phyloP scores from a whole-genome alignment of 2,329 filamentous ascomycete species.

The Scleromitrula shiraiana region DNA sequence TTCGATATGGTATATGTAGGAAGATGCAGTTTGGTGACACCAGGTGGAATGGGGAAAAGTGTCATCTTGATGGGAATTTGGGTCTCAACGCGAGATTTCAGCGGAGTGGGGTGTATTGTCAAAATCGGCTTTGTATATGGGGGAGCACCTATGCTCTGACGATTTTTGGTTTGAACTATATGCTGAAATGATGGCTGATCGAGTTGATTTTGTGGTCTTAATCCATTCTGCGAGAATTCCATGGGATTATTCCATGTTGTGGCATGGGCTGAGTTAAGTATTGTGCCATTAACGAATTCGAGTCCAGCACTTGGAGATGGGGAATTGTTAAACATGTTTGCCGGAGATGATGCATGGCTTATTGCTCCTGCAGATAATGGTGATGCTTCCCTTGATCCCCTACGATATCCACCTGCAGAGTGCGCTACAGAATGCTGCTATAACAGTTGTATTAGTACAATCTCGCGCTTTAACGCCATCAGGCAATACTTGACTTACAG shows the following conservation, averaged over 20 bases:
- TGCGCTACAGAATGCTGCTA: slow-evolving; percentile 46
- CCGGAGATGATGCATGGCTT: slow-evolving; percentile 46
- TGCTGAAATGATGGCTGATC: slow-evolving; percentile 15
- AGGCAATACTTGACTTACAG: slow-evolving; percentile 31
- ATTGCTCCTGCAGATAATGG: slow-evolving; percentile 44
- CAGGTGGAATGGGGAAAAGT: slow-evolving; percentile 64
- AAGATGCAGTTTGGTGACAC: slow-evolving; percentile 74
- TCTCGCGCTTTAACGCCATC: not conserved
- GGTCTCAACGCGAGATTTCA: slow-evolving; percentile 91
- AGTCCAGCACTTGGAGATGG: slow-evolving; percentile 38
- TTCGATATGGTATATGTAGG: slow-evolving; percentile 91
- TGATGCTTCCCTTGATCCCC: slow-evolving; percentile 45
- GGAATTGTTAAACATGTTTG: slow-evolving; percentile 34
- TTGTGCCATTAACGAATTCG: slow-evolving; percentile 33
- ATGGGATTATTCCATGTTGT: slow-evolving; percentile 31
- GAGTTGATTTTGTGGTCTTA: slow-evolving; percentile 12
- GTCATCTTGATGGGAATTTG: slow-evolving; percentile 86
- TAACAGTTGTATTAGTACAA: slow-evolving; percentile 19
- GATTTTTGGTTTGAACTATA: slow-evolving; percentile 18
- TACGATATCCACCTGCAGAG: slow-evolving; percentile 42
- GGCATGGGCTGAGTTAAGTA: slow-evolving; percentile 20
- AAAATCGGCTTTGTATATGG: slow-evolving; percentile 36
- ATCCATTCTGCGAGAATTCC: slow-evolving; percentile 13
- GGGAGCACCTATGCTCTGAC: slow-evolving; percentile 19
- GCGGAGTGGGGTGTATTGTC: slow-evolving; percentile 57